Conservation (phyloP, 345 rosid genomes). For the Erucastrum elatum region DNA sequence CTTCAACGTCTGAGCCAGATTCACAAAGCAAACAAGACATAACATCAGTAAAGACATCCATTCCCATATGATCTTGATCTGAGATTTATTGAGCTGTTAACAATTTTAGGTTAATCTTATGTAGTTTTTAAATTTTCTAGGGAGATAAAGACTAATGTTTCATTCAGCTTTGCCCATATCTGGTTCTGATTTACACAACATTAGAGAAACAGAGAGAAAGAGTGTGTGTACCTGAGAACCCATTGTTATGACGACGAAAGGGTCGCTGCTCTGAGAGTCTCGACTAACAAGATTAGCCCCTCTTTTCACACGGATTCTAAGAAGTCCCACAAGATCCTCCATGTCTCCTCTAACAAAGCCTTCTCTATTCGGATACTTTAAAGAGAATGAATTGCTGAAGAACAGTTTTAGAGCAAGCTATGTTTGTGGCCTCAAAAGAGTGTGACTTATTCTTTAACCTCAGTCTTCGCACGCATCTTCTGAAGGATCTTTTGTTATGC, state of each 20-base stretch:
- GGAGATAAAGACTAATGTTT: too few species aligned
- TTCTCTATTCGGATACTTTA: neutral
- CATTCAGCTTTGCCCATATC: too few species aligned
- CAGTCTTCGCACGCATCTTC: conserved; percentile 5
- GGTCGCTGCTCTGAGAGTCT: conserved; percentile 52
- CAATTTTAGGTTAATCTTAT: too few species aligned
- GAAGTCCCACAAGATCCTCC: conserved; percentile 49
- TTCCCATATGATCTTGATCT: neutral
- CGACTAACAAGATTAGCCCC: conserved; percentile 48
- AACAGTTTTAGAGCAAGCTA: neutral
- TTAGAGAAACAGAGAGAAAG: neutral
- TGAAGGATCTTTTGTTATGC: neutral
- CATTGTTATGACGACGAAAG: conserved; percentile 49
- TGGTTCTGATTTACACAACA: neutral
- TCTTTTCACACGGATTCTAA: conserved; percentile 43
- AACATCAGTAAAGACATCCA: neutral
- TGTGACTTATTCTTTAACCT: neutral
- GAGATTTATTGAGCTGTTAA: too few species aligned
- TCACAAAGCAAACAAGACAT: neutral
- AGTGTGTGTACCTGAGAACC: conserved; percentile 43
- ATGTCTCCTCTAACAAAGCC: conserved; percentile 18
- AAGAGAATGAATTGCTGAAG: neutral
- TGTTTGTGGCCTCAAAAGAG: neutral
- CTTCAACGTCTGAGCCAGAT: conserved; percentile 56
- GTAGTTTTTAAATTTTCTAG: too few species aligned